Percentiles rank a stretch among this genome's conserved stretches.
Evolutionary conservation across 257 asterid genomes (phyloP).

Genomic region (Solanum neorickii): DNA sequence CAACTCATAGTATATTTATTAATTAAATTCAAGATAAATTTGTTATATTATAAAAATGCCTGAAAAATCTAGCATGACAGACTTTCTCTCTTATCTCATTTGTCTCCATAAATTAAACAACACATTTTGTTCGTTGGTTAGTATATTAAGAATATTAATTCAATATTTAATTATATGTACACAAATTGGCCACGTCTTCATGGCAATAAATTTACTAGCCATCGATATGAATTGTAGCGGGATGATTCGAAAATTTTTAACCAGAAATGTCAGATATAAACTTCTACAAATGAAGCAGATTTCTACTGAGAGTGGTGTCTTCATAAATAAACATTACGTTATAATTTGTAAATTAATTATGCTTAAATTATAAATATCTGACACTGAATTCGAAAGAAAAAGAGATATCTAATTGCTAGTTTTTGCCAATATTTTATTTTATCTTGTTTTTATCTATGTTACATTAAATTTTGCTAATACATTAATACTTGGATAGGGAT

Average conservation of each 20-base stretch:
- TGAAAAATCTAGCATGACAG: background rate
- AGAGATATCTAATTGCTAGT: background rate
- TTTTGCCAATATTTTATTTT: background rate
- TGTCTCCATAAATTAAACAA: background rate
- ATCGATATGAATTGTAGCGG: background rate
- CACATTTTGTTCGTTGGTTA: background rate
- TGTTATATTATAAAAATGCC: background rate
- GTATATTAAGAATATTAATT: background rate
- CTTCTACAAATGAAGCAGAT: too few relatives aligned
- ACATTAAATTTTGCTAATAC: background rate
- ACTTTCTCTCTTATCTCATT: background rate
- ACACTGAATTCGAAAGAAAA: background rate
- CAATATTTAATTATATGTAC: background rate
- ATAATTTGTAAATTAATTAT: background rate
- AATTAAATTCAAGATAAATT: background rate
- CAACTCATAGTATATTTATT: background rate
- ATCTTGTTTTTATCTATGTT: background rate
- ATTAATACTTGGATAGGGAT: background rate
- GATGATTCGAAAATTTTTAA: fast-evolving
- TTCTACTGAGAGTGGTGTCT: background rate
- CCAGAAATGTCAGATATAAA: too few relatives aligned
- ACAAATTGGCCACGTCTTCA: background rate
- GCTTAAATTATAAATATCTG: background rate
- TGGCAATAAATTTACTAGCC: background rate
- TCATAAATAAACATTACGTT: background rate